These are phyloP conservation scores for Umbilicus rupestris DNA, from an alignment of 164 flowering plant genomes.

Conservation along the genomic window DNA sequence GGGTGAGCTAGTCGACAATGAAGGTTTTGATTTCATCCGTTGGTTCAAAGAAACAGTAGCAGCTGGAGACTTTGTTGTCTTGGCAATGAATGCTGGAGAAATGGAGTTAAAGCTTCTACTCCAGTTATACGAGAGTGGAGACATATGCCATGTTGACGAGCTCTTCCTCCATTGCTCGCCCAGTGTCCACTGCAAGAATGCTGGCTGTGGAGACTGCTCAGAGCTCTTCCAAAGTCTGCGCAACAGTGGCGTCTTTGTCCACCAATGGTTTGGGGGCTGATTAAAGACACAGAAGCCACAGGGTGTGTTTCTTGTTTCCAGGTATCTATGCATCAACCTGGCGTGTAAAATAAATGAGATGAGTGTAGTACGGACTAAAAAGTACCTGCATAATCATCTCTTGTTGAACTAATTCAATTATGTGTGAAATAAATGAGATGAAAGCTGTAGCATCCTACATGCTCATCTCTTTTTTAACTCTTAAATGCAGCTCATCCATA, in stretches of 20 bases:
- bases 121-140: conserved; percentile 54
- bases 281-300: too few relatives aligned
- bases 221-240: conserved; percentile 46
- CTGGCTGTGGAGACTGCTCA: conserved; percentile 29
- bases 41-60: conserved; percentile 70
- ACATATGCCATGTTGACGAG: conserved; percentile 77
- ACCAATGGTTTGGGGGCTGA: conserved; percentile 53
- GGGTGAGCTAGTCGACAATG: conserved; percentile 25
- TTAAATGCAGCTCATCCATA: too few relatives aligned
- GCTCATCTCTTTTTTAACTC: neutral
- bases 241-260: conserved; percentile 57
- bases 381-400: conserved; percentile 1
- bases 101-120: conserved; percentile 45
- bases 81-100: conserved; percentile 56
- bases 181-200: conserved; percentile 15
- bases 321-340: conserved; percentile 1
- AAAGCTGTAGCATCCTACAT: neutral
- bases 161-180: conserved; percentile 62
- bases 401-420: neutral
- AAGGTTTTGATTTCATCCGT: conserved; percentile 50
- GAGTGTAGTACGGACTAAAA: conserved; percentile 8
- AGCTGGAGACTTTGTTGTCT: conserved; percentile 53
- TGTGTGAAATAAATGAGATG: neutral
- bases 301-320: too few relatives aligned
- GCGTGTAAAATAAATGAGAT: conserved; percentile 11